These are phyloP conservation scores for Dissophora globulifera DNA, from an alignment of 192 early-diverging fungal species.

Conservation along the genomic window DNA sequence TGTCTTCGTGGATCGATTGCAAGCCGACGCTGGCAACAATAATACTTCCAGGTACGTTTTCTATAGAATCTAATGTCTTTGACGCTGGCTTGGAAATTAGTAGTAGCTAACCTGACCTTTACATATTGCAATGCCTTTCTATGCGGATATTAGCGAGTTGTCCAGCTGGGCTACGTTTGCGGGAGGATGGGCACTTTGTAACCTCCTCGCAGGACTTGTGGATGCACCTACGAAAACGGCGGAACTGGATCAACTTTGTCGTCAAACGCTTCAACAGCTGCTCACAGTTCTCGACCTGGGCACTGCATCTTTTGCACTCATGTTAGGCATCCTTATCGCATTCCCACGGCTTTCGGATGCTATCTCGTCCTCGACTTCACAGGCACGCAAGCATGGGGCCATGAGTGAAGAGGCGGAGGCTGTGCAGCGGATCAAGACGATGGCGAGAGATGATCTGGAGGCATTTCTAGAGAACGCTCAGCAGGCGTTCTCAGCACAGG, in stretches of 20 bases:
- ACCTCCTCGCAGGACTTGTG: slow-evolving; percentile 41
- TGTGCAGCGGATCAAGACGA: slow-evolving; percentile 25
- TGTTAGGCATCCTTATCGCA: slow-evolving; percentile 47
- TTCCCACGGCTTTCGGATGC: slow-evolving; percentile 42
- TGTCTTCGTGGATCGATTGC: slow-evolving; percentile 33
- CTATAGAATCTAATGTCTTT: neutral
- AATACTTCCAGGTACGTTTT: slow-evolving; percentile 11
- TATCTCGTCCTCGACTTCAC: slow-evolving; percentile 17
- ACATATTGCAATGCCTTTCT: neutral
- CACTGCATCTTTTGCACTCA: slow-evolving; percentile 15
- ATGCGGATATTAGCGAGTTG: slow-evolving; percentile 13
- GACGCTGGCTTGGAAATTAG: too few species aligned
- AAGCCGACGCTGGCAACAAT: slow-evolving; percentile 4
- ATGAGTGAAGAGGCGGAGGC: neutral
- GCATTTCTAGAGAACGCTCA: slow-evolving; percentile 37
- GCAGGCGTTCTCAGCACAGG: slow-evolving; percentile 4
- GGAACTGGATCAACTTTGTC: slow-evolving; percentile 35
- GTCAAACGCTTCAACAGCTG: slow-evolving; percentile 34
- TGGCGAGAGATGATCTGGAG: slow-evolving; percentile 17
- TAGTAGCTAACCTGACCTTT: too few species aligned
- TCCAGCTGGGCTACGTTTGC: slow-evolving; percentile 54
- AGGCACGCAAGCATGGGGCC: neutral
- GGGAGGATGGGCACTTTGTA: slow-evolving; percentile 53
- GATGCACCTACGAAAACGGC: slow-evolving; percentile 51
- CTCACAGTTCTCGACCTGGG: slow-evolving; percentile 23